These are phyloP conservation scores for Dendrocalamus latiflorus DNA, from an alignment of 202 grass and related monocot species.

Conservation along the genomic window DNA sequence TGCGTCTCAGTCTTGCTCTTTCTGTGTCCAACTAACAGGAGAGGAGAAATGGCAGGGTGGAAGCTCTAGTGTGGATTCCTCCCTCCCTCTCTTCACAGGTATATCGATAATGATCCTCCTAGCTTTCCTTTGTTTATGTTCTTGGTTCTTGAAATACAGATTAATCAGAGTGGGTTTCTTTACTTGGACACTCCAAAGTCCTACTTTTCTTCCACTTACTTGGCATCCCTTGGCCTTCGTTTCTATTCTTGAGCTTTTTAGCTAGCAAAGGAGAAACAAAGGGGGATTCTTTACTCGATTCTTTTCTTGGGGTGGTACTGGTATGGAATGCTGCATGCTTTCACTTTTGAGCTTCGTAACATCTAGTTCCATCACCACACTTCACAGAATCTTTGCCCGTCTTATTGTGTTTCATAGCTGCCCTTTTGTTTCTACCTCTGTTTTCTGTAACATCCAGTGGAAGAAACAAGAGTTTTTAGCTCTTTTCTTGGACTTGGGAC, in stretches of 20 bases:
- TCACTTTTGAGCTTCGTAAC: not conserved
- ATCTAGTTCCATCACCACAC: not conserved
- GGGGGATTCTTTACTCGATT: slow-evolving; percentile 2
- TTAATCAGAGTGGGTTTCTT: not conserved
- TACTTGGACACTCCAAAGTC: not conserved
- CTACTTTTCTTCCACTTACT: not conserved
- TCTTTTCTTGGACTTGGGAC: not conserved
- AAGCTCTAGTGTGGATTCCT: not conserved
- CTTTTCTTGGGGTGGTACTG: not conserved
- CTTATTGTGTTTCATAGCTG: not conserved
- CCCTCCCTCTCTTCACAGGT: not conserved
- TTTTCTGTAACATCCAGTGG: not conserved
- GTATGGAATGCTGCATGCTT: not conserved
- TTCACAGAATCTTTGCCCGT: not conserved
- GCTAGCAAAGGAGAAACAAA: not conserved
- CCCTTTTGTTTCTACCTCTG: not conserved
- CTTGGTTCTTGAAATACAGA: not conserved
- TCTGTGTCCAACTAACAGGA: not conserved
- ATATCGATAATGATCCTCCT: not conserved
- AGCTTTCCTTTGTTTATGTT: not conserved
- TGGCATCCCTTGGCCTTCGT: not conserved
- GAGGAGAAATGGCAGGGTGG: not conserved
- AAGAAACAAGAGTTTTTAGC: not conserved
- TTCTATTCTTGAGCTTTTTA: not conserved
- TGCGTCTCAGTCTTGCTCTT: not conserved